Conservation (phyloP, 345 rosid species). For the Eutrema heterophyllum region DNA sequence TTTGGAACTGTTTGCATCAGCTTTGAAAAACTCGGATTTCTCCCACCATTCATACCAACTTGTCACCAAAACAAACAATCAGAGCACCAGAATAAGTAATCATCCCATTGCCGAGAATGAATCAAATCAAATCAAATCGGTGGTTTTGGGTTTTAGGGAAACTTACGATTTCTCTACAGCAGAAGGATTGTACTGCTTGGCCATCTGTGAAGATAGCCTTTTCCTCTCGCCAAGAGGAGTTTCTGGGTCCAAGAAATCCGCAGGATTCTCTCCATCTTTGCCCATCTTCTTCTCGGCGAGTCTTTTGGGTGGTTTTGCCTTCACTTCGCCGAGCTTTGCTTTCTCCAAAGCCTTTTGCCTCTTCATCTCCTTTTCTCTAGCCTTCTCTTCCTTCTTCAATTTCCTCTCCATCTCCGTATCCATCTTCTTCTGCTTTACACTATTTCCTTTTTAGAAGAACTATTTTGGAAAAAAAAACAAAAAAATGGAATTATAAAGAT, state of each 20-base stretch:
- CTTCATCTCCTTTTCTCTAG: no score
- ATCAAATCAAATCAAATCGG: no score
- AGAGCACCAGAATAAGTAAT: no score
- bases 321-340: background rate
- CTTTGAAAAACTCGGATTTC: conserved; percentile 56
- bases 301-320: background rate
- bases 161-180: conserved; percentile 82
- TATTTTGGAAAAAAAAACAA: no score
- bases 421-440: background rate
- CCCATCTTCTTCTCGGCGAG: no score
- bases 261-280: conserved; percentile 53
- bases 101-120: no score
- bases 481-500: no score
- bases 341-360: background rate
- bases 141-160: no score
- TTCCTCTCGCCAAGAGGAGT: conserved; percentile 80
- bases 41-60: conserved; percentile 99
- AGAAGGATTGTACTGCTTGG: conserved; percentile 75
- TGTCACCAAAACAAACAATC: background rate
- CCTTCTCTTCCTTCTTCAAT: background rate
- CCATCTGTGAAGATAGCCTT: conserved; percentile 71
- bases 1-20: conserved; percentile 64
- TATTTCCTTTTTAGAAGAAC: no score
- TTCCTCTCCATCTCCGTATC: background rate
- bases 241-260: conserved; percentile 72